Conservation (phyloP, 768 basidiomycete species). For the Phanerochaete sordida region DNA sequence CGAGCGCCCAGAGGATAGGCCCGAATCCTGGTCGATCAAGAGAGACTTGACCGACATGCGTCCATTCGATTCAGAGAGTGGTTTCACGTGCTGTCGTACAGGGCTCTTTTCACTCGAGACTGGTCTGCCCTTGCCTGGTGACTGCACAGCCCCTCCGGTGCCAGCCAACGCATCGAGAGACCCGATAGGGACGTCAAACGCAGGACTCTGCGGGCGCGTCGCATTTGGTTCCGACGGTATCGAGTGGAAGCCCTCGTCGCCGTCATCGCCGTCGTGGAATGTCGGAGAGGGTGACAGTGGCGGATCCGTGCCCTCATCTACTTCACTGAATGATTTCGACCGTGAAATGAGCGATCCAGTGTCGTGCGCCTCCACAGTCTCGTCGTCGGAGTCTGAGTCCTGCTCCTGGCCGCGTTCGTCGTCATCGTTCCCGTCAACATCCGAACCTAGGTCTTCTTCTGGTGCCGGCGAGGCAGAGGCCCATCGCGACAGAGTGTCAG, state of each 20-base stretch:
- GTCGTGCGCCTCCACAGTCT: slow-evolving; percentile 8
- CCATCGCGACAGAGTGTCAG: slow-evolving; percentile 17
- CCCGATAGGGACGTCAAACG: neutral
- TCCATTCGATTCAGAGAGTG: neutral
- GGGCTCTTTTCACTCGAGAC: neutral
- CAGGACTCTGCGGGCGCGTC: neutral
- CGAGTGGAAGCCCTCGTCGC: neutral
- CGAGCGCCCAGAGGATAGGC: neutral
- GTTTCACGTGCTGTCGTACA: neutral
- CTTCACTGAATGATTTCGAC: neutral
- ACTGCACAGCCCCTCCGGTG: neutral
- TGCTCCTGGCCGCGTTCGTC: slow-evolving; percentile 24
- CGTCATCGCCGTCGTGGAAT: neutral
- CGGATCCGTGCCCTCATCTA: neutral
- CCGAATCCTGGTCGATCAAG: neutral
- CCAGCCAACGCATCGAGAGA: neutral
- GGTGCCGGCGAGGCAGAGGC: slow-evolving; percentile 8
- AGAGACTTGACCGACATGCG: neutral
- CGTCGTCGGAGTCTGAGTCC: slow-evolving; percentile 23
- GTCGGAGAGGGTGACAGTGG: neutral
- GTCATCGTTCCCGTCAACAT: slow-evolving; percentile 23
- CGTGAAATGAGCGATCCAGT: neutral
- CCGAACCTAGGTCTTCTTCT: slow-evolving; percentile 27
- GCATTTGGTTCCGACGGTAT: neutral
- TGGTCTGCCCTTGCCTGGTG: neutral